Percentiles rank a stretch among this genome's conserved stretches.
Evolutionary conservation across 495 filamentous ascomycete genomes (phyloP).

Genomic region (Penicillium macrosclerotiorum): DNA sequence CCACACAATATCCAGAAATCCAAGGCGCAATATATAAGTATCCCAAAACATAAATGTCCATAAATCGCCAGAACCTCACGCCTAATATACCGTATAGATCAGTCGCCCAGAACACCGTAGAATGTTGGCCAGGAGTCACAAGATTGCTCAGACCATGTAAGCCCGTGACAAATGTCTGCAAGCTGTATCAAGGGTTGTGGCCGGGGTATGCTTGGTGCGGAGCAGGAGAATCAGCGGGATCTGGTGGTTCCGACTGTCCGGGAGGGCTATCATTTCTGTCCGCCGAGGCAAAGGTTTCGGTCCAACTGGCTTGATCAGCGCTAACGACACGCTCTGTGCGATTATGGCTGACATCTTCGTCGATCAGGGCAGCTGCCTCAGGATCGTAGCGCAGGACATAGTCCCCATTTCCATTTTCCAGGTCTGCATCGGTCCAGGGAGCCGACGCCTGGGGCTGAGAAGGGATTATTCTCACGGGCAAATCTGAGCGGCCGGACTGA

Average conservation of each 20-base stretch:
- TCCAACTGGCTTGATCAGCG: conserved; percentile 21
- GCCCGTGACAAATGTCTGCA: too few relatives aligned
- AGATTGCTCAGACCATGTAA: too few relatives aligned
- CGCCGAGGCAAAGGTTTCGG: conserved; percentile 18
- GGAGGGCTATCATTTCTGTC: conserved; percentile 7
- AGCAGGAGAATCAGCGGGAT: not conserved
- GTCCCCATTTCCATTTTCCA: conserved; percentile 27
- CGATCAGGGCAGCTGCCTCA: conserved; percentile 44
- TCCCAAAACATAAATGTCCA: too few relatives aligned
- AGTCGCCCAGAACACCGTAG: not conserved
- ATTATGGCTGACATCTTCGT: conserved; percentile 21
- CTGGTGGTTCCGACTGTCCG: conserved; percentile 1
- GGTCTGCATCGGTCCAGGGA: conserved; percentile 38
- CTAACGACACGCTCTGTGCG: not conserved
- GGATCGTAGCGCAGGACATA: conserved; percentile 45
- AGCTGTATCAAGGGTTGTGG: too few relatives aligned
- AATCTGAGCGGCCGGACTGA: conserved; percentile 15
- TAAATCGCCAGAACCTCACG: too few relatives aligned
- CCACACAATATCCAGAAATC: not conserved
- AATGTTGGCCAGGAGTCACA: too few relatives aligned
- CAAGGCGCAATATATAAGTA: too few relatives aligned
- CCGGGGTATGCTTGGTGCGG: not conserved
- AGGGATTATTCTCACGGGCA: conserved; percentile 40
- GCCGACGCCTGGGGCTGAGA: conserved; percentile 37
- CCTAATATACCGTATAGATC: too few relatives aligned